Evolutionary conservation across 2,329 filamentous ascomycete genomes (phyloP).

Genomic region (Neoascochyta sp.): DNA sequence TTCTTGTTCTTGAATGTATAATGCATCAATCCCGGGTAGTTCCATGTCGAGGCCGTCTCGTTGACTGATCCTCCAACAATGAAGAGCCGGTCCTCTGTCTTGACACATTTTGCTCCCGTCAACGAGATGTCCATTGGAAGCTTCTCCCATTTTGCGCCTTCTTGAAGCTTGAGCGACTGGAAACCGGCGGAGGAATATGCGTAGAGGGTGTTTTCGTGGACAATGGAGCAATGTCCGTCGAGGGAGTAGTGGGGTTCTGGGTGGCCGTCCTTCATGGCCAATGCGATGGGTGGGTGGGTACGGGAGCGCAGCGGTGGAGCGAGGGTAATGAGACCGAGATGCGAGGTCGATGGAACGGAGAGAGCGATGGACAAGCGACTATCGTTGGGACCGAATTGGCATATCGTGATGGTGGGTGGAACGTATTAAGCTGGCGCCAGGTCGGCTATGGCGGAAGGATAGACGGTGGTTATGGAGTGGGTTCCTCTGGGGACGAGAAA

Average conservation of each 20-base stretch:
- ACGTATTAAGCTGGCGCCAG: constrained; percentile 2
- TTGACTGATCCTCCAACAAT: constrained; percentile 67
- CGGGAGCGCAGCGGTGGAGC: constrained; percentile 11
- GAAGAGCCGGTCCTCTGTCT: constrained; percentile 67
- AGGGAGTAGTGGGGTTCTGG: constrained; percentile 68
- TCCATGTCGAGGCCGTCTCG: constrained; percentile 35
- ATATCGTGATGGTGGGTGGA: constrained; percentile 24
- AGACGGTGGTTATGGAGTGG: constrained; percentile 2
- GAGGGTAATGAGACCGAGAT: constrained; percentile 16
- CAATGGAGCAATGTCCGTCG: constrained; percentile 74
- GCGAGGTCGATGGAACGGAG: constrained; percentile 14
- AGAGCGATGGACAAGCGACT: constrained; percentile 17
- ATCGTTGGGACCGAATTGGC: constrained; percentile 21
- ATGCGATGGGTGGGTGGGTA: constrained; percentile 14
- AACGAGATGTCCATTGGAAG: constrained; percentile 66
- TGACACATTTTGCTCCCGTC: constrained; percentile 72
- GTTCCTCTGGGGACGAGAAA: constrained; percentile 1
- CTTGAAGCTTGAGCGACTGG: constrained; percentile 64
- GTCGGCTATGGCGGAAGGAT: constrained; percentile 4
- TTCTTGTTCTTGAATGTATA: constrained; percentile 55
- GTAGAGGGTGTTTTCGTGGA: constrained; percentile 80
- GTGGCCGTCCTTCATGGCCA: constrained; percentile 60
- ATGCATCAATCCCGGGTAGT: constrained; percentile 72
- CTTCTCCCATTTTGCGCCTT: constrained; percentile 68
- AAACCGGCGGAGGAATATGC: constrained; percentile 74